Conservation (phyloP, 441 rosid genomes). For the Breynia disticha region DNA sequence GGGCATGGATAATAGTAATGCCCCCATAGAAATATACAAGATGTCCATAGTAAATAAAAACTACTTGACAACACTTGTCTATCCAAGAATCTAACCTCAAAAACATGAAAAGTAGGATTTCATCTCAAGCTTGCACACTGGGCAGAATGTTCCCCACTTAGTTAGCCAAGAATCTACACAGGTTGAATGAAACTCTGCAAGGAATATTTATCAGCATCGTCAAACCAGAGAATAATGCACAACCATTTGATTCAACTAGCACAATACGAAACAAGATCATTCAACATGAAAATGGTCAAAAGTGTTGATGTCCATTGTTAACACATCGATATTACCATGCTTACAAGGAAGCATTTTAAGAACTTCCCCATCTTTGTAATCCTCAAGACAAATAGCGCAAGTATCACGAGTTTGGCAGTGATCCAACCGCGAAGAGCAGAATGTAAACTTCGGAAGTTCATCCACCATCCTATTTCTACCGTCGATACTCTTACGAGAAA, state of each 20-base stretch:
- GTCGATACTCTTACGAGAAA: constrained; percentile 25
- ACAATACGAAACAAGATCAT: too few relatives aligned
- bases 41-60: too few relatives aligned
- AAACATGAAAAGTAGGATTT: constrained; percentile 26
- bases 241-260: not conserved
- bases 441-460: constrained; percentile 41
- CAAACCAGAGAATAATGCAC: not conserved
- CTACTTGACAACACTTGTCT: too few relatives aligned
- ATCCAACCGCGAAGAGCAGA: constrained; percentile 24
- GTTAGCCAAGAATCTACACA: constrained; percentile 75
- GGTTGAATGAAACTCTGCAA: constrained; percentile 59
- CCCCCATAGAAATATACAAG: too few relatives aligned
- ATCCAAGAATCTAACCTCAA: constrained; percentile 29
- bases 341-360: constrained; percentile 67
- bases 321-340: constrained; percentile 38
- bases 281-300: too few relatives aligned
- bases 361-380: constrained; percentile 54
- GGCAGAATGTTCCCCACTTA: constrained; percentile 70
- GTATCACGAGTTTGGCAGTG: constrained; percentile 38
- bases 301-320: not conserved
- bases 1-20: too few relatives aligned
- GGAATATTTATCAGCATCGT: not conserved
- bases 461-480: constrained; percentile 33
- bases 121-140: constrained; percentile 71
- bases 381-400: constrained; percentile 75